Base-by-base conservation (phyloP, 768 basidiomycete genomes). In the Podaxis sp. region DNA sequence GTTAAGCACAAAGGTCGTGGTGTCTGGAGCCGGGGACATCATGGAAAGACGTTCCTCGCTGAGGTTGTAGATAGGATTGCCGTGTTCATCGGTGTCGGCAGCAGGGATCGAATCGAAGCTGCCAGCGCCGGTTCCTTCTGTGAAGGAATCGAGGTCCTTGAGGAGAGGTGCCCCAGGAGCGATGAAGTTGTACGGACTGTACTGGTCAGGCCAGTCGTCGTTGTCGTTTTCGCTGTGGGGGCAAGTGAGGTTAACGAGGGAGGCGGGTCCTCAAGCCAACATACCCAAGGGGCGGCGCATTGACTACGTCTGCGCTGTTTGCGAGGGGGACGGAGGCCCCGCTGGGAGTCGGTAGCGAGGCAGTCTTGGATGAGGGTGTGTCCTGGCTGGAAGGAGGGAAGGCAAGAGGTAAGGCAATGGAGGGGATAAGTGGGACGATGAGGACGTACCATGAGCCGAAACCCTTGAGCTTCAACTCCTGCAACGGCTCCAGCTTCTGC, bases 121-220 rank as follows among this genome's bases (percentile, higher is more conserved):
- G 48, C 83, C 83, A 59, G 72, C 69, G 14, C 75, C 77, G 7
- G 80, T 82, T 35, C 83, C 83, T 50, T 84, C 83, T n/a, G 82
- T 83, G 73, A 86, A 86, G 57, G 82, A 79, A 62, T 85, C 83
- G 35, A 78, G 68, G 66, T 86, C 84, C 70, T 81, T 84, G 66
- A 86, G 65, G 61, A 75, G 67, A 9, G 83, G 84, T 28, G 84
- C 81, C 3, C 69, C 74, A 16, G 81, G 78, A 37, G 72, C 65
- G 57, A 69, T 63, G 56, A 76, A 66, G 28, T 62, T 62, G 37
- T 72, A 69, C 54, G 57, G 63, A n/a, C 64, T 55, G 38, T 64
- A 67, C 67, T 66, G 63, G 61, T 56, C 50, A 14, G 23, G 23
- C 53, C 27, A 16, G 53, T 46, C 58, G 37, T 54, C 27, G 25